Evolutionary conservation across 2,329 filamentous ascomycete genomes (phyloP).

Genomic region (Hawksworthiomyces lignivorus): DNA sequence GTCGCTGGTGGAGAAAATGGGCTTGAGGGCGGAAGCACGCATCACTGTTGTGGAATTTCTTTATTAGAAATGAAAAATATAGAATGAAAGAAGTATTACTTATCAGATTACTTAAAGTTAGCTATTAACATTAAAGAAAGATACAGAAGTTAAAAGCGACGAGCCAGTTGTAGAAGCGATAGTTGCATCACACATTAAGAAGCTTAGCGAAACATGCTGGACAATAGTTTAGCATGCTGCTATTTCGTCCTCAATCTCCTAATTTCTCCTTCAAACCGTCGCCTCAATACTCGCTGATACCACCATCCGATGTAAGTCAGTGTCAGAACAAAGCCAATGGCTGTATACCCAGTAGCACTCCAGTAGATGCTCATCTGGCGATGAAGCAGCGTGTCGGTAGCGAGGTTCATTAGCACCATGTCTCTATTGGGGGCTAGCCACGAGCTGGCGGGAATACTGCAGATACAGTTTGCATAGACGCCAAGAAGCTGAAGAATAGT

Average conservation of each 20-base stretch:
- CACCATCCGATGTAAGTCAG: conserved; percentile 3
- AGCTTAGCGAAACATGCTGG: no score
- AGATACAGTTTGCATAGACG: not conserved
- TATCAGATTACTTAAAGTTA: no score
- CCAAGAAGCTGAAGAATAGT: conserved; percentile 1
- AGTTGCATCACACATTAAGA: no score
- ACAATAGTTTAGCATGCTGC: no score
- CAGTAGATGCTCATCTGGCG: conserved; percentile 4
- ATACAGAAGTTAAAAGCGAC: no score
- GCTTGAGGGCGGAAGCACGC: no score
- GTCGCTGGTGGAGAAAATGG: no score
- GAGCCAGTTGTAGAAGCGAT: no score
- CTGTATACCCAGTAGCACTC: not conserved
- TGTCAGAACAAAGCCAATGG: not conserved
- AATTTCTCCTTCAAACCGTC: conserved; percentile 1
- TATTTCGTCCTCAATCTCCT: not conserved
- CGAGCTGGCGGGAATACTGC: conserved; percentile 1
- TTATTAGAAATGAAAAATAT: no score
- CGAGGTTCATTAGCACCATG: not conserved
- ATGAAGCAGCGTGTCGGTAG: not conserved
- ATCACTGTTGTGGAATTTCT: no score
- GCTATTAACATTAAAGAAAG: no score
- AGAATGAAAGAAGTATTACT: no score
- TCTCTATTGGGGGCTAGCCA: not conserved
- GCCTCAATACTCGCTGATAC: conserved; percentile 1